Evolutionary conservation across 73 alveolate species (phyloP).

Genomic region (Halteria grandinella): DNA sequence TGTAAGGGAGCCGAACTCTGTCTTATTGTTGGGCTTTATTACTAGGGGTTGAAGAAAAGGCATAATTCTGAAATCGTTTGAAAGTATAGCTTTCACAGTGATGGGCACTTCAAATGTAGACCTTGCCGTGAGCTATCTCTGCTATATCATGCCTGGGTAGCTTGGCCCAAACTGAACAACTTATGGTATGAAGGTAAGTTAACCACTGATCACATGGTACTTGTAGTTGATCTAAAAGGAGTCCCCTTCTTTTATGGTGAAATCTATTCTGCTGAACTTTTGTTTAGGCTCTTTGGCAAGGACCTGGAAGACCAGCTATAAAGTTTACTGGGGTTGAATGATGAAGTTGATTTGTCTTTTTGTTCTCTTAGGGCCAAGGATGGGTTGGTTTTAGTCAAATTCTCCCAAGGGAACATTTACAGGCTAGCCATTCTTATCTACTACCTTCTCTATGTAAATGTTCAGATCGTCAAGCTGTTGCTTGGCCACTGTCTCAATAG

Average conservation of each 20-base stretch:
- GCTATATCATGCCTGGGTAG: neutral
- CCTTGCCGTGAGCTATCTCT: conserved; percentile 18
- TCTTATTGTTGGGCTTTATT: conserved; percentile 25
- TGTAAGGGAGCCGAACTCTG: conserved; percentile 10
- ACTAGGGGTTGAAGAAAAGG: neutral
- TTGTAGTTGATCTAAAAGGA: conserved; percentile 2
- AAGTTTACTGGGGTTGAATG: conserved; percentile 12
- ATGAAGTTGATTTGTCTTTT: conserved; percentile 17
- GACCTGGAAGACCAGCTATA: neutral
- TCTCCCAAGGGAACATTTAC: neutral
- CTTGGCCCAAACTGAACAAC: neutral
- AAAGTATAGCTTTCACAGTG: neutral
- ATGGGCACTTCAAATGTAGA: conserved; percentile 46
- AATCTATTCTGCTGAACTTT: conserved; percentile 3
- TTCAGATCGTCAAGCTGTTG: conserved; percentile 8
- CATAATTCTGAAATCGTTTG: conserved; percentile 28
- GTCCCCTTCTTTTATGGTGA: conserved; percentile 4
- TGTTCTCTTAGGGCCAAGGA: neutral
- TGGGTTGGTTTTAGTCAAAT: neutral
- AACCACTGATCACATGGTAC: conserved; percentile 3
- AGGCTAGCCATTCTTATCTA: conserved; percentile 27
- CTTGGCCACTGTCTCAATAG: conserved; percentile 8
- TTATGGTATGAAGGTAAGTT: conserved; percentile 16
- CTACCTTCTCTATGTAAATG: neutral
- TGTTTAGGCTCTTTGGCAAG: conserved; percentile 2